Evolutionary conservation across 164 flowering plant species (phyloP).

Genomic region (Santalum album): DNA sequence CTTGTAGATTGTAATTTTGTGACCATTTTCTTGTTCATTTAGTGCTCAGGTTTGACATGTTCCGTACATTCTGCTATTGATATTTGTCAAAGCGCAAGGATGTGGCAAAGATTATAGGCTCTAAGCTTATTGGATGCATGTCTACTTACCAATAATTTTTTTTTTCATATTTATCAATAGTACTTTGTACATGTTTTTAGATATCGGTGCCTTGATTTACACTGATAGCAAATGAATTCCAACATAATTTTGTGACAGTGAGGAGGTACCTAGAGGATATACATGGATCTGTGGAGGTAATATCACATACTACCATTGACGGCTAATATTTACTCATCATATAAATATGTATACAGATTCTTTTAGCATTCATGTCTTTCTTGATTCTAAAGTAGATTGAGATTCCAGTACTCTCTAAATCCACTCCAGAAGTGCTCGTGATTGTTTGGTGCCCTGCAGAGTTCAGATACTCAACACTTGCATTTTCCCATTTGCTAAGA

Average conservation of each 20-base stretch:
- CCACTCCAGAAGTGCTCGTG: slow-evolving; percentile 99
- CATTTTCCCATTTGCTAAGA: neutral
- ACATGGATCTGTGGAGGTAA: slow-evolving; percentile 89
- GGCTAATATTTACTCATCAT: too few relatives aligned
- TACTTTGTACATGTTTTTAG: slow-evolving; percentile 21
- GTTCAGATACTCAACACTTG: slow-evolving; percentile 53
- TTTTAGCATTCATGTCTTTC: neutral
- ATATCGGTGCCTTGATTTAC: slow-evolving; percentile 80
- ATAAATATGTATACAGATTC: too few relatives aligned
- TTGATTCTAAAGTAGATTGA: slow-evolving; percentile 79
- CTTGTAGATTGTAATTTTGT: too few relatives aligned
- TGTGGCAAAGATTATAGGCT: too few relatives aligned
- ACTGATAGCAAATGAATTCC: slow-evolving; percentile 64
- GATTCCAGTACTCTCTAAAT: slow-evolving; percentile 87
- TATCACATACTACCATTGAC: too few relatives aligned
- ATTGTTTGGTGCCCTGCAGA: slow-evolving; percentile 93
- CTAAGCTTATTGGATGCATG: too few relatives aligned
- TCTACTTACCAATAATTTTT: too few relatives aligned
- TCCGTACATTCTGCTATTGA: too few relatives aligned
- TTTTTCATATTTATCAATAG: too few relatives aligned
- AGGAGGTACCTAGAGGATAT: slow-evolving; percentile 73
- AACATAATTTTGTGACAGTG: slow-evolving; percentile 68
- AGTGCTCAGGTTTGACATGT: too few relatives aligned
- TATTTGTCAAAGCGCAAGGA: too few relatives aligned
- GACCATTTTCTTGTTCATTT: too few relatives aligned